phyloP scores from a whole-genome alignment of 495 filamentous ascomycete species.

The Tuber indicum region DNA sequence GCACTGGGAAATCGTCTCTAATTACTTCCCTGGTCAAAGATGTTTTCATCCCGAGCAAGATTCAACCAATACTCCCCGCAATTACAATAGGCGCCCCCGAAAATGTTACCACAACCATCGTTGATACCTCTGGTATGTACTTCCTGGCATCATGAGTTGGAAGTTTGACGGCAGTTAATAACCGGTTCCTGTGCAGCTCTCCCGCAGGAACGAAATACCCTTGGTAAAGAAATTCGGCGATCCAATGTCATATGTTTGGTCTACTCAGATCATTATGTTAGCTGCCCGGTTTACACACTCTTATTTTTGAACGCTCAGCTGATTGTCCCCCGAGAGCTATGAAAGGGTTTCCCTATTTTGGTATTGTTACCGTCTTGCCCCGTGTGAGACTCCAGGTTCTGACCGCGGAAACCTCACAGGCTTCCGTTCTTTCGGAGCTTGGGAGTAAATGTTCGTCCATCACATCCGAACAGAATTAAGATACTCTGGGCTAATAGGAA shows the following conservation, averaged over 20 bases:
- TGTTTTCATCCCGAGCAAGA: constrained; percentile 85
- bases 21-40: constrained; percentile 85
- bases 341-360: constrained; percentile 94
- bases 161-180: constrained; percentile 6
- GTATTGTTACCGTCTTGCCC: constrained; percentile 48
- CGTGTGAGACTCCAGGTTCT: constrained; percentile 3
- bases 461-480: not conserved
- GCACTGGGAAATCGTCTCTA: constrained; percentile 61
- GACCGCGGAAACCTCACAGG: constrained; percentile 13
- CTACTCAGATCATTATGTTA: constrained; percentile 83
- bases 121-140: constrained; percentile 68
- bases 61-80: constrained; percentile 86
- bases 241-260: constrained; percentile 96
- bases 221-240: constrained; percentile 90
- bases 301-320: constrained; percentile 2
- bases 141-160: not conserved
- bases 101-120: constrained; percentile 90
- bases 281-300: not conserved
- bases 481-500: not conserved
- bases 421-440: constrained; percentile 85
- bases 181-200: constrained; percentile 50
- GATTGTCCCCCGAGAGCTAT: constrained; percentile 56
- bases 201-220: constrained; percentile 78
- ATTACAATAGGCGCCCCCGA: constrained; percentile 90
- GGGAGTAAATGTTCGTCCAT: constrained; percentile 74